Percentiles rank a stretch among this genome's conserved stretches.
phyloP scores from a whole-genome alignment of 2,329 filamentous ascomycete genomes.

The Cercospora sp. region DNA sequence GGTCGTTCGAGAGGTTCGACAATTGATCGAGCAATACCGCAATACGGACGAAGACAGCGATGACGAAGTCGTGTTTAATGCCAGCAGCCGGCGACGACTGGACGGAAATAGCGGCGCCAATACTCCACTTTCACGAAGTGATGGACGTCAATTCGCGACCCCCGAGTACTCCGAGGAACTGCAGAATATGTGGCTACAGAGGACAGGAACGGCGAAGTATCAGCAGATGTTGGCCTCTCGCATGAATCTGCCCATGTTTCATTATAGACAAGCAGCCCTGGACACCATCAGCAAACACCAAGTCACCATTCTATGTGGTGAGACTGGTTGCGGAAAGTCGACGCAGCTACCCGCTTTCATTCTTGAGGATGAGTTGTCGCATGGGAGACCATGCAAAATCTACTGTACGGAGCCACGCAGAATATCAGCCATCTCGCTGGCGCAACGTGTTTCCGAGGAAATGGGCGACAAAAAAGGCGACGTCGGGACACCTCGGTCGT shows the following conservation, averaged over 20 bases:
- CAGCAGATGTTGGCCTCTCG: slow-evolving; percentile 77
- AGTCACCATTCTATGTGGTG: slow-evolving; percentile 90
- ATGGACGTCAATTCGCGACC: slow-evolving; percentile 20
- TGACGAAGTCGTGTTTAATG: slow-evolving; percentile 66
- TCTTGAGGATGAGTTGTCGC: slow-evolving; percentile 80
- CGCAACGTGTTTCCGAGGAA: slow-evolving; percentile 90
- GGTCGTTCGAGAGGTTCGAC: slow-evolving; percentile 66
- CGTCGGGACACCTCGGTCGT: slow-evolving; percentile 75
- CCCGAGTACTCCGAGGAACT: slow-evolving; percentile 43
- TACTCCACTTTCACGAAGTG: slow-evolving; percentile 33
- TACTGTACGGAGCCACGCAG: slow-evolving; percentile 94
- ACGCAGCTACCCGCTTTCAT: slow-evolving; percentile 96
- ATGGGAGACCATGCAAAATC: slow-evolving; percentile 81
- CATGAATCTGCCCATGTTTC: slow-evolving; percentile 85
- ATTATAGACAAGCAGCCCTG: slow-evolving; percentile 76
- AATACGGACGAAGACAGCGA: slow-evolving; percentile 55
- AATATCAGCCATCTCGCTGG: slow-evolving; percentile 94
- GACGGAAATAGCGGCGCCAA: slow-evolving; percentile 36
- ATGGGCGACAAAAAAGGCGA: slow-evolving; percentile 82
- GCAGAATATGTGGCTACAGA: slow-evolving; percentile 54
- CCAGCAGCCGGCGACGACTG: slow-evolving; percentile 61
- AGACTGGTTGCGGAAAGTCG: slow-evolving; percentile 96
- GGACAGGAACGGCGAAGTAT: slow-evolving; percentile 57
- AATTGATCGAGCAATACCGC: slow-evolving; percentile 57
- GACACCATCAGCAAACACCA: slow-evolving; percentile 75